A percentile compares a stretch with the other conserved stretches of the same genome.
These are phyloP conservation scores for Quercus phellos DNA, from an alignment of 331 rosid species.

Conservation along the genomic window DNA sequence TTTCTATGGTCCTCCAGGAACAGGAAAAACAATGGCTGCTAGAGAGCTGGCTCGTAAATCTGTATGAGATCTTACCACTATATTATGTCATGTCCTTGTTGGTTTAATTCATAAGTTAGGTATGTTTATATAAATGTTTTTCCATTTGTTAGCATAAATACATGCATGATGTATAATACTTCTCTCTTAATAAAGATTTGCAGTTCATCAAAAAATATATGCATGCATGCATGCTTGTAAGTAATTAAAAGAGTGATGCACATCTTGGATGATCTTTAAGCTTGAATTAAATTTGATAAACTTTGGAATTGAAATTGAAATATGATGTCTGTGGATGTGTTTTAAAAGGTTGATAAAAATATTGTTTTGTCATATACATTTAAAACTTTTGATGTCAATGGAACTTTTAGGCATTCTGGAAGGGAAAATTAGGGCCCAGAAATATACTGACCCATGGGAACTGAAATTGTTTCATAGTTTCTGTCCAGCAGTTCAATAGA, in stretches of 20 bases:
- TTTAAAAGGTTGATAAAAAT: not conserved
- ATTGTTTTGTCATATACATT: not conserved
- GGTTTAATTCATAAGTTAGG: conserved; percentile 3
- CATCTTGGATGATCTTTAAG: not conserved
- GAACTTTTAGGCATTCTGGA: not conserved
- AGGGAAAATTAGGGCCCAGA: not conserved
- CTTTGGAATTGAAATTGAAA: not conserved
- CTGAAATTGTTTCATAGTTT: not conserved
- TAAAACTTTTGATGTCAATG: not conserved
- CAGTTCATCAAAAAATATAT: no score
- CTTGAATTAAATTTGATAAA: not conserved
- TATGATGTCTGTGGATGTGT: not conserved
- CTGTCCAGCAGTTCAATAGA: not conserved
- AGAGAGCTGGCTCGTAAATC: conserved; percentile 92
- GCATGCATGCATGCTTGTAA: not conserved
- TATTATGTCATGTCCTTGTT: conserved; percentile 11
- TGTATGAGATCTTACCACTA: conserved; percentile 41
- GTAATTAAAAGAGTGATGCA: not conserved
- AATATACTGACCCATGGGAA: not conserved
- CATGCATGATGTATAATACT: not conserved
- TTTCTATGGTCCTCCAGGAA: conserved; percentile 99
- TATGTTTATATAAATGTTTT: not conserved
- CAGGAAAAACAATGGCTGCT: conserved; percentile 99
- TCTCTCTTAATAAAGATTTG: no score
- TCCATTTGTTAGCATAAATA: not conserved